Evolutionary conservation across 2,329 filamentous ascomycete genomes (phyloP), one percentile per base, ranked within the genome.

Genomic region (Drechslerella coelobrocha): DNA sequence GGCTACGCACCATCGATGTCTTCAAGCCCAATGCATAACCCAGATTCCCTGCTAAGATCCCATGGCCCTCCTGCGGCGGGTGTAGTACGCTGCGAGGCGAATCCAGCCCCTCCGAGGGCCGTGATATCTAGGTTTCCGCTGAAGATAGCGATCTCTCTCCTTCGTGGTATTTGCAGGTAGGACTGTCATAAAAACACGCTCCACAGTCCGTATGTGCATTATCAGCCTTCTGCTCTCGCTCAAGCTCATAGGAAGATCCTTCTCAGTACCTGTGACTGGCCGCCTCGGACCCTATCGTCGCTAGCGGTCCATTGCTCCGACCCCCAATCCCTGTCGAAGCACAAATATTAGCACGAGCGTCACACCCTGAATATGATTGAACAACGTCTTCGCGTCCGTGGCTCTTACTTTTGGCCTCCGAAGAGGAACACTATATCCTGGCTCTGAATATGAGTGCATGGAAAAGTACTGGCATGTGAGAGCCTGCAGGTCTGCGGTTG

Each of bases 81-180:
- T 2, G 82, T 83, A 2, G 88, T 91, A 50, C 88, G 84, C 77
- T 93, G 91, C 2, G 88, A 90, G 8, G 90, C 90, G 77, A 95
- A 94, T 3, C 91, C 91, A 0, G 91, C 90, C 27, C 89, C 90
- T 24, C 90, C 90, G 0, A 94, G 85, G 0, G 89, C 86, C 57
- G 83, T 83, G 73, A 88, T 91, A 79, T 94, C 90, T 19, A 94
- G 83, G 23, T 82, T 81, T 1, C 91, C 90, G 73, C 85, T 80
- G 79, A 92, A 92, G 7, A 77, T 78, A 2, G 83, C 84, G 2
- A 77, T 78, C 1, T 76, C 73, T 8, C 72, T 73, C 50, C 78
- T 73, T 12, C 77, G 72, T 19, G 77, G 78, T 37, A 78, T 77
- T 17, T 81, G 79, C 12, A 84, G 77, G 77, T 79, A 83, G 61